phyloP scores from a whole-genome alignment of 495 filamentous ascomycete genomes.

The Aspergillus steynii region DNA sequence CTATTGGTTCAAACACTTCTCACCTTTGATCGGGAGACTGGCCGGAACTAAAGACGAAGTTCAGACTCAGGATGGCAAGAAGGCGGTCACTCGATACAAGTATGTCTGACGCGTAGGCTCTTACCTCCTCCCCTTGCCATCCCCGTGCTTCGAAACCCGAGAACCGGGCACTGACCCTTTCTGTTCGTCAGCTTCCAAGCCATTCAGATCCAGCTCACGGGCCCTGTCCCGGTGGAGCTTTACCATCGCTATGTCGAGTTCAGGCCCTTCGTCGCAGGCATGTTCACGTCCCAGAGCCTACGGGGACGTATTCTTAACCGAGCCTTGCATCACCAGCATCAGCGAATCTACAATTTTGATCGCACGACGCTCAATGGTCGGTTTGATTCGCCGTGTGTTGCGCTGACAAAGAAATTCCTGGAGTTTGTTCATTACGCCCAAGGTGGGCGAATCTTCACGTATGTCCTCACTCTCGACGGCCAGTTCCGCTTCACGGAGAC shows the following conservation, averaged over 20 bases:
- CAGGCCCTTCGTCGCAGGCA: slow-evolving; percentile 81
- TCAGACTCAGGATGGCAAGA: slow-evolving; percentile 46
- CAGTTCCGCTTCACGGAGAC: slow-evolving; percentile 90
- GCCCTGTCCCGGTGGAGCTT: slow-evolving; percentile 73
- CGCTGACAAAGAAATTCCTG: slow-evolving; percentile 75
- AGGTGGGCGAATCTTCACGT: slow-evolving; percentile 86
- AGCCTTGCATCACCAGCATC: slow-evolving; percentile 87
- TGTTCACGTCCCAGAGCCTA: slow-evolving; percentile 78
- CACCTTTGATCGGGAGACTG: slow-evolving; percentile 83
- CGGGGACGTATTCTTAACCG: slow-evolving; percentile 77
- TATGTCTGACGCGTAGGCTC: slow-evolving; percentile 33
- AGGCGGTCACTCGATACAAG: slow-evolving; percentile 68
- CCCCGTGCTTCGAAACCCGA: background rate
- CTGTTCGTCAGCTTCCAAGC: slow-evolving; percentile 75
- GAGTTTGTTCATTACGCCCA: slow-evolving; percentile 84
- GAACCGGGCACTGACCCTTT: slow-evolving; percentile 1
- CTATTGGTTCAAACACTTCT: slow-evolving; percentile 80
- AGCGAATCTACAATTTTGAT: slow-evolving; percentile 84
- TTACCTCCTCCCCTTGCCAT: background rate
- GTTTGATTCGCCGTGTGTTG: slow-evolving; percentile 55
- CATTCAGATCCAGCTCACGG: slow-evolving; percentile 83
- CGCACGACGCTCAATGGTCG: slow-evolving; percentile 66
- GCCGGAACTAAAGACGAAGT: slow-evolving; percentile 70
- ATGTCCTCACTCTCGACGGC: slow-evolving; percentile 85
- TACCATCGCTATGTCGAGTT: slow-evolving; percentile 95